A percentile compares a stretch with the other conserved stretches of the same genome.
Conservation (phyloP, 2,329 filamentous ascomycete genomes). For the Aspergillaceae sp. region DNA sequence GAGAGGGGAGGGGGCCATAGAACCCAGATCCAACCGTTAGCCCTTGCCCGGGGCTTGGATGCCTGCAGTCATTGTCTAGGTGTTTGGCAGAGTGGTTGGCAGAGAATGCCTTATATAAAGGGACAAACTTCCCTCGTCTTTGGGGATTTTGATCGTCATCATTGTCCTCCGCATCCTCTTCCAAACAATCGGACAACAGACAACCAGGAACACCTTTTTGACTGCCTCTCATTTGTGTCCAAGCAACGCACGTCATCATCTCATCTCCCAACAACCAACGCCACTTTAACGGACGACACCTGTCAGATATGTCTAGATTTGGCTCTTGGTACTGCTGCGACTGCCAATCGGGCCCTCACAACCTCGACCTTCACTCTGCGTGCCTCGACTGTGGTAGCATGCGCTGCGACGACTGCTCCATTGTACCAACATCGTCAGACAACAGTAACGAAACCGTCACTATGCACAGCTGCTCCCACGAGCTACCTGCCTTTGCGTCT, state of each 20-base stretch:
- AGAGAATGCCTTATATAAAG: background rate
- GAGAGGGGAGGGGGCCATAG: background rate
- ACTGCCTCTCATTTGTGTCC: background rate
- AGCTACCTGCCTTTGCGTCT: conserved; percentile 12
- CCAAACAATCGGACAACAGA: background rate
- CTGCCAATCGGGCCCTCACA: conserved; percentile 26
- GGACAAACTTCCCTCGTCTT: background rate
- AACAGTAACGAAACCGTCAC: background rate
- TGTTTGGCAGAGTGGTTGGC: background rate
- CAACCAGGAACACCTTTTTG: background rate
- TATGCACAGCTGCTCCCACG: conserved; percentile 5
- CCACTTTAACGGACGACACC: background rate
- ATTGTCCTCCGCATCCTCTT: too few relatives aligned
- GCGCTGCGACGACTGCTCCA: conserved; percentile 15
- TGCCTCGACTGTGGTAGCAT: conserved; percentile 19
- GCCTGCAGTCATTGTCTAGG: background rate
- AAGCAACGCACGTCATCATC: background rate
- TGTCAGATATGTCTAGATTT: conserved; percentile 6
- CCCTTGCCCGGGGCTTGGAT: background rate
- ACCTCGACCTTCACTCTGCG: conserved; percentile 13
- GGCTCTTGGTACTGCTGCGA: conserved; percentile 27
- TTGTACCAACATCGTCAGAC: conserved; percentile 4
- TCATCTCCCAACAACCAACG: background rate
- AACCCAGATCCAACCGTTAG: background rate
- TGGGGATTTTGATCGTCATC: background rate